Base-by-base conservation (phyloP, 2,329 filamentous ascomycete species). In the Xenosphaeropsis pyriputrescens region DNA sequence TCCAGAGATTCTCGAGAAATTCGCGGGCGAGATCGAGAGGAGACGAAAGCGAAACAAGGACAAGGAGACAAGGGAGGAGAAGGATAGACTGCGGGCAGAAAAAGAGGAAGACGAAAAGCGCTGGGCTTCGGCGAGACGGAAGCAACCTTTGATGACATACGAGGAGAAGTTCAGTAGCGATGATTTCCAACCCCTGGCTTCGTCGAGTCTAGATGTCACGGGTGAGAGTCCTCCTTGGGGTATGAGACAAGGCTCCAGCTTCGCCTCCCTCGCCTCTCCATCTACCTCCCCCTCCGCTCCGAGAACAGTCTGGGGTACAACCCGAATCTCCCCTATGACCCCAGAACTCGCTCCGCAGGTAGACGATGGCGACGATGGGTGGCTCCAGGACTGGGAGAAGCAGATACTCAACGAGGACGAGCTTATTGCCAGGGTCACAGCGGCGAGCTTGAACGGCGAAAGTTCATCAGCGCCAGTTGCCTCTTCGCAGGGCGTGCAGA, bases 301-400 rank as follows among this genome's bases (percentile, higher is more conserved):
- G 31, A 77, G 76, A 43, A 96, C 89, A 0, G 85, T 96, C 1
- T 96, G 89, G 89, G 89, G 89, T n/a, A 96, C 89, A 1, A 68
- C 72, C 3, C 75, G 71, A 0, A 62, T 93, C 2, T 52, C 63
- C 2, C 63, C 75, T 0, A 61, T 61, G 1, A 77, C 74, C 3
- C 74, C 77, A 2, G 68, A 71, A 9, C 50, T 75, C 18, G 60
- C 18, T 57, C 59, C 54, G 54, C 42, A 43, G 11, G 43, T 47
- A 18, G 41, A 41, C 16, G 47, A 51, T 33, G 60, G 57, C 2
- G 75, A 86, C 43, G 88, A 95, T 54, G 89, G 88, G 0, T 95
- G 88, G 88, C 63, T 89, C 13, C 78, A 83, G 48, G 85, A 79
- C 2, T 84, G 79, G 79, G 84, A 93, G 50, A 77, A 80, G 40